Evolutionary conservation across 2,329 filamentous ascomycete species (phyloP), one percentile per base, ranked within the genome.

Genomic region (Colletotrichum abscissum): DNA sequence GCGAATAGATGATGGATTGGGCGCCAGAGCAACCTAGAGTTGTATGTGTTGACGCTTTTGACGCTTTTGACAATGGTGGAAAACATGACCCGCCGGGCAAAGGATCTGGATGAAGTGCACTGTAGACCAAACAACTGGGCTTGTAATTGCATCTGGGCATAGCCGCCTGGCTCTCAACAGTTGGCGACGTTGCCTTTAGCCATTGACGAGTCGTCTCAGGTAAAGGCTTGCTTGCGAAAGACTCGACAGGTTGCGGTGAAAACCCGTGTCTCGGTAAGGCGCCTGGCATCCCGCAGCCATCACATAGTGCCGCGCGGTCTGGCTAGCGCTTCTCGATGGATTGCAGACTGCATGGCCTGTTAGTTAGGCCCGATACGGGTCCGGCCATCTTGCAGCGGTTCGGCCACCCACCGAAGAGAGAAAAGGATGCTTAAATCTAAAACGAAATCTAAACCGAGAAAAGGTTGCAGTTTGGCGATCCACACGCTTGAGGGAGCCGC

Each of bases 341-440:
- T 67, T 71, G 63, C 42, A 42, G n/a, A 67, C 19, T 22, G 19
- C 42, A 49, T 24, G 63, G 42, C 22, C 42, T 33, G 12, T 30
- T 55, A 35, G 46, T 33, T 14, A 56, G 58, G 59, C 56, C 59
- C 49, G 55, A 65, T 30, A 30, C 19, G 28, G 56, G 59, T 33
- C 66, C 26, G 65, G 33, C 59, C 42, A 60, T 52, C 28, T 11
- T 60, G 46, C 46, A 64, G 54, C 60, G 33, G 55, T 30, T 56
- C 67, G 56, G 62, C n/a, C 46, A 66, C 56, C 49, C 60, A 59
- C 57, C 35, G 55, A 54, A 33, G 12, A 56, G 11, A 12, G 11
- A 19, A 56, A 62, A 56, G 59, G 70, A 65, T 62, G 60, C 60
- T 70, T 65, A 69, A 69, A 65, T 65, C 67, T 64, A 63, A 72